Conservation (phyloP, 75 land plant genomes). For the Selaginella moellendorffii region DNA sequence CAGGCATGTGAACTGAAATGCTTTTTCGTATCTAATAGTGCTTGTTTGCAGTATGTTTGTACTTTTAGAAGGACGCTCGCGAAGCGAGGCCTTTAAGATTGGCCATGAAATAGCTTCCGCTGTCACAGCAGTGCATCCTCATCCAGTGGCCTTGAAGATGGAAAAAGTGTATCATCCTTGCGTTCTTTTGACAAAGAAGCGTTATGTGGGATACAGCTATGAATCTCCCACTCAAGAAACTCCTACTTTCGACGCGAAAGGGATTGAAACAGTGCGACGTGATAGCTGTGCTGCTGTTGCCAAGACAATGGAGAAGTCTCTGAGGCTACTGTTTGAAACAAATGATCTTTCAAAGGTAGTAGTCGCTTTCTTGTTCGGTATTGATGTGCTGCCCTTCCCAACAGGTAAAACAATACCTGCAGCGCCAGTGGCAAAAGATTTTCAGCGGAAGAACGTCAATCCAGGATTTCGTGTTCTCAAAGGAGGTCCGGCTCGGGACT, state of each 20-base stretch:
- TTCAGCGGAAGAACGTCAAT: conserved; percentile 62
- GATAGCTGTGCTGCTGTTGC: conserved; percentile 92
- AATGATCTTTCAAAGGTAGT: conserved; percentile 55
- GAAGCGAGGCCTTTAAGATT: conserved; percentile 59
- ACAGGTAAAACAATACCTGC: conserved; percentile 70
- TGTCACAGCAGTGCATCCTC: conserved; percentile 67
- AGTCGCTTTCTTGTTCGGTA: not conserved
- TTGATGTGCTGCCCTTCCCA: not conserved
- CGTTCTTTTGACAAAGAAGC: conserved; percentile 81
- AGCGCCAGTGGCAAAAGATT: conserved; percentile 81
- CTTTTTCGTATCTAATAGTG: not conserved
- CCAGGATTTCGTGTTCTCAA: conserved; percentile 85
- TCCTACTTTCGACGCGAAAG: conserved; percentile 90
- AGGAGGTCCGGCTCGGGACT: conserved; percentile 90
- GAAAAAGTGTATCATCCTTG: conserved; percentile 93
- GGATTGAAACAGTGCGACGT: conserved; percentile 91
- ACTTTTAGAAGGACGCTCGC: conserved; percentile 61
- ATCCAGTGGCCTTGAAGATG: conserved; percentile 82
- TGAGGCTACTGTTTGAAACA: conserved; percentile 62
- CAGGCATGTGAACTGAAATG: conserved; percentile 37
- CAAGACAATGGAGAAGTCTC: conserved; percentile 61
- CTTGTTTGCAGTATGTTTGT: conserved; percentile 72
- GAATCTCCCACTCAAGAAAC: conserved; percentile 52
- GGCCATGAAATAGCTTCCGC: conserved; percentile 84
- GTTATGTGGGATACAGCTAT: conserved; percentile 96